Conservation (phyloP, 139 green algal species). For the Haematococcus sp. region DNA sequence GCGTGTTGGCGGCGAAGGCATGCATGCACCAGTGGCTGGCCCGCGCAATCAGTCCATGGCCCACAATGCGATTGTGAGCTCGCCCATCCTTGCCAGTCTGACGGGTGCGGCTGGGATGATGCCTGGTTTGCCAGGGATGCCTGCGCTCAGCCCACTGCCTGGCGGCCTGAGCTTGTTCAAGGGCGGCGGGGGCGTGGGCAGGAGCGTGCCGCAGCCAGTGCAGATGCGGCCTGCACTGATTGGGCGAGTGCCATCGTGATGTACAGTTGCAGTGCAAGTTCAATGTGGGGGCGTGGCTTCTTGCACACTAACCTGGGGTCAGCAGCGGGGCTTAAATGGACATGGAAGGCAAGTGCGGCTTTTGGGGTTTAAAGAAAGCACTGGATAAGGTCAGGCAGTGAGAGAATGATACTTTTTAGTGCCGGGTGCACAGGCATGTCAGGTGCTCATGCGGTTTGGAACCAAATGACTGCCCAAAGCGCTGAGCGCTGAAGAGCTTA, state of each 20-base stretch:
- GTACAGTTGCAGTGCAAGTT: not conserved
- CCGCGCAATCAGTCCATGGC: no score
- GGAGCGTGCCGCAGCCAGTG: no score
- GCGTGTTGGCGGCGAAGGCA: no score
- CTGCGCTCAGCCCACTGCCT: not conserved
- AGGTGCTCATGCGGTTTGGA: no score
- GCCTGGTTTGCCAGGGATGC: not conserved
- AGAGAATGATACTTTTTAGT: no score
- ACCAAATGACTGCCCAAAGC: not conserved
- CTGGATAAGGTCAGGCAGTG: no score
- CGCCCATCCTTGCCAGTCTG: conserved; percentile 8
- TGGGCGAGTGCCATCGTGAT: not conserved
- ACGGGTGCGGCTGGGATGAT: not conserved
- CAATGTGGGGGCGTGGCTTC: no score
- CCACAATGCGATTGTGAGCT: not conserved
- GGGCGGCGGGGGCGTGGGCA: not conserved
- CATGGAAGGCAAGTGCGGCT: not conserved
- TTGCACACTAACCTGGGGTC: not conserved
- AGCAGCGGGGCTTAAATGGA: no score
- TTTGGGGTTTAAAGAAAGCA: no score
- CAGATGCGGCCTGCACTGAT: not conserved
- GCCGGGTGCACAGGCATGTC: no score
- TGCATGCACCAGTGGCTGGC: no score
- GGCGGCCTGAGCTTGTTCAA: conserved; percentile 4
- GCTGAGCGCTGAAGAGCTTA: no score